Base-by-base conservation (phyloP, 108 stramenopile species). In the Seminavis robusta region DNA sequence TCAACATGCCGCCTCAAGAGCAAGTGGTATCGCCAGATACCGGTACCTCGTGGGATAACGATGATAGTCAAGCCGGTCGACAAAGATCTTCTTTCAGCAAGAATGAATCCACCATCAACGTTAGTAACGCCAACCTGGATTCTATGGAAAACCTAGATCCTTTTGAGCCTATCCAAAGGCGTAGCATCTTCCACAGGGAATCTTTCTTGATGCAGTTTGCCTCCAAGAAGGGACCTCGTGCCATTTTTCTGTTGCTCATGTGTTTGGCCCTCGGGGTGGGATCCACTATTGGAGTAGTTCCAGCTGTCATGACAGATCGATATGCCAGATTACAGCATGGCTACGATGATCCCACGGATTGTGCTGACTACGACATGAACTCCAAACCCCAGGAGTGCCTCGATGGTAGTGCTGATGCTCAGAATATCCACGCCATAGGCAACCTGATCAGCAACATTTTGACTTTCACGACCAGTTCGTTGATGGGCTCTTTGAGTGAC, bases 401-500 rank as follows among this genome's bases (percentile, higher is more conserved):
- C 50, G 45, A 52, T 20, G 91, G 85, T 16, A 67, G 67, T 27
- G 77, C 75, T 7, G 91, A 86, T 67, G 91, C 91, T 2, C 87
- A 89, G 53, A 60, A 73, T 61, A 66, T 79, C 25, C 84, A 71
- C 1, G 81, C 91, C 0, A 31, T 63, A 1, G 55, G 73, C 42
- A 77, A 65, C 33, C 71, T 88, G 10, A 59, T 89, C 26, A 65
- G 69, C 0, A 86, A 88, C 55, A 37, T 42, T 0, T 56, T 88
- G 23, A 89, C 87, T 20, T 89, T 92, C 54, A 47, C 73, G 24
- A 83, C 87, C 15, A 71, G 73, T 33, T 82, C 84, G n/a, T 36
- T 87, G 62, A 66, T 87, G 37, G 91, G 91, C 43, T 82, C 80
- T 31, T 69, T 87, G 15, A 86, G 84, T 64, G 91, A 92, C 61